These are phyloP conservation scores for Tetracladium marchalianum DNA, from an alignment of 495 filamentous ascomycete species.

Conservation along the genomic window DNA sequence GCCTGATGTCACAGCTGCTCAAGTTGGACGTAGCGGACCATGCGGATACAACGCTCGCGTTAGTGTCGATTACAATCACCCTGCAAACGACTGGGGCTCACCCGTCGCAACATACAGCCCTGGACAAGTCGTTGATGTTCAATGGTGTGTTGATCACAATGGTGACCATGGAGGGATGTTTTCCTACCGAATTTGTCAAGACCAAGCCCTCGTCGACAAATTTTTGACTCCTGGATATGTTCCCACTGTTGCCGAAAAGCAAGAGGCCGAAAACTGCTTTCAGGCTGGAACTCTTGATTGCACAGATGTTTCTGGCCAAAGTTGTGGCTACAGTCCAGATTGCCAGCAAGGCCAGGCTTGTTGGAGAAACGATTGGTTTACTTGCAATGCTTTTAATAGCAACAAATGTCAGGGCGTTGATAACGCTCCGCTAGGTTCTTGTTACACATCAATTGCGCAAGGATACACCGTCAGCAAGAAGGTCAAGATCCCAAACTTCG, in stretches of 20 bases:
- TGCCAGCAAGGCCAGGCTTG: conserved; percentile 35
- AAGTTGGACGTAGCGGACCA: conserved; percentile 40
- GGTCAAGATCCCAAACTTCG: conserved; percentile 37
- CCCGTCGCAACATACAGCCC: conserved; percentile 36
- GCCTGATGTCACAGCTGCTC: conserved; percentile 36
- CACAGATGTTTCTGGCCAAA: conserved; percentile 41
- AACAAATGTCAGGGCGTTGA: conserved; percentile 42
- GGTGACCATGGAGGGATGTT: conserved; percentile 54
- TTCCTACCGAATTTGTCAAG: conserved; percentile 43
- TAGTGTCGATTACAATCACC: conserved; percentile 45
- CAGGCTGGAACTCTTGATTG: conserved; percentile 36
- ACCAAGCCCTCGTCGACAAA: conserved; percentile 23
- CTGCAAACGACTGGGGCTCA: conserved; percentile 33
- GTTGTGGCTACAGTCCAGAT: conserved; percentile 41
- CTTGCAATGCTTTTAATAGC: conserved; percentile 37
- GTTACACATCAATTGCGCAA: conserved; percentile 41
- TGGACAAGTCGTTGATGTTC: conserved; percentile 36
- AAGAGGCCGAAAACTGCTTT: conserved; percentile 45
- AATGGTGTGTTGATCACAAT: conserved; percentile 51
- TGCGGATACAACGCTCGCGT: conserved; percentile 49
- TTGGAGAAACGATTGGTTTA: conserved; percentile 49
- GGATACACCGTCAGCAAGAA: conserved; percentile 47
- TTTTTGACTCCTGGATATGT: conserved; percentile 4
- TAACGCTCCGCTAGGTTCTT: conserved; percentile 31
- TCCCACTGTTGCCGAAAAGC: conserved; percentile 43